These are phyloP conservation scores for Chlamydomonas schloesseri DNA, from an alignment of 139 green algal species.

Conservation along the genomic window DNA sequence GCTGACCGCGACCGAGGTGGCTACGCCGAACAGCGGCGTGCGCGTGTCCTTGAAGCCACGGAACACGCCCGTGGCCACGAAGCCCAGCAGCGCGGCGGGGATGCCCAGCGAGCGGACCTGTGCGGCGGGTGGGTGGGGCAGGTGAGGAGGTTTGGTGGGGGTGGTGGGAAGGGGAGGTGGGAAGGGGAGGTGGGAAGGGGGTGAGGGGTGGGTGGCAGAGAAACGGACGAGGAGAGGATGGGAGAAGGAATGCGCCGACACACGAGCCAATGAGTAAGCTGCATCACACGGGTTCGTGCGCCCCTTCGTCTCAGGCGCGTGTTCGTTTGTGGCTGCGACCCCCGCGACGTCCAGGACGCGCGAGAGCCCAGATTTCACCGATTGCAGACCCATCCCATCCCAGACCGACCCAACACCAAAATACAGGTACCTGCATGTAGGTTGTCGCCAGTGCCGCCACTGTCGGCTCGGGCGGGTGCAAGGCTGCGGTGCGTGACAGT, in stretches of 20 bases:
- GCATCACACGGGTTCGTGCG: no score
- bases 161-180: no score
- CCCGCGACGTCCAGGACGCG: no score
- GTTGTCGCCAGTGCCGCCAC: slow-evolving; percentile 53
- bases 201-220: neutral
- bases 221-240: neutral
- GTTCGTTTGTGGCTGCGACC: no score
- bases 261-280: no score
- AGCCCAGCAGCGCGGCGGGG: slow-evolving; percentile 60
- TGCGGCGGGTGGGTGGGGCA: slow-evolving; percentile 36
- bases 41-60: slow-evolving; percentile 73
- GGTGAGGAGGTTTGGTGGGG: slow-evolving; percentile 50
- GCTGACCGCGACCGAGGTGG: slow-evolving; percentile 17
- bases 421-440: slow-evolving; percentile 55
- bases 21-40: slow-evolving; percentile 60
- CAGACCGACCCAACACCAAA: no score
- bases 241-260: neutral
- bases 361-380: no score
- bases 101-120: slow-evolving; percentile 55
- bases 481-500: slow-evolving; percentile 38
- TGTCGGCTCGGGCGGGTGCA: slow-evolving; percentile 52
- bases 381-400: no score
- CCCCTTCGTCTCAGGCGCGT: no score
- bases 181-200: no score
- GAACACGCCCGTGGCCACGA: slow-evolving; percentile 72